These are phyloP conservation scores for Triadica sebifera DNA, from an alignment of 345 rosid species.

Conservation along the genomic window DNA sequence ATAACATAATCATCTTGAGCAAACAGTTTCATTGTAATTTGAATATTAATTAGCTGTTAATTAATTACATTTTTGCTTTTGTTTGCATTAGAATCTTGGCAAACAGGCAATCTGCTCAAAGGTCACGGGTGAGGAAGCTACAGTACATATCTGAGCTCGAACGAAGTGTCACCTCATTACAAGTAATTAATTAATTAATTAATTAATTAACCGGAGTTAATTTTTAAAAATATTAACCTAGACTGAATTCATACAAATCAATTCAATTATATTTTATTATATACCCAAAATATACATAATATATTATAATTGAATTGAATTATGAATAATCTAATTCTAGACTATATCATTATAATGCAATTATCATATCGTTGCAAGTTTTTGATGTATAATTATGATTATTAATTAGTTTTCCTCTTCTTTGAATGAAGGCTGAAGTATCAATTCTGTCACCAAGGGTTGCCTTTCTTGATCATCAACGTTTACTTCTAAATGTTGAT, in stretches of 20 bases:
- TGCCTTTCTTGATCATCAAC: conserved; percentile 34
- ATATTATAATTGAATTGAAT: too few relatives aligned
- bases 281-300: too few relatives aligned
- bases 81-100: conserved; percentile 26
- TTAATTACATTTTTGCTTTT: background rate
- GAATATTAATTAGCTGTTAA: background rate
- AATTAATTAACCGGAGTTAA: background rate
- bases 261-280: too few relatives aligned
- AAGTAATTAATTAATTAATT: conserved; percentile 11
- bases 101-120: conserved; percentile 36
- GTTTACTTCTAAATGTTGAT: conserved; percentile 34
- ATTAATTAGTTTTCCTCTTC: background rate
- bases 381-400: background rate
- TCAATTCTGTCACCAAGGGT: conserved; percentile 37
- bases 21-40: background rate
- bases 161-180: conserved; percentile 34
- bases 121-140: conserved; percentile 38
- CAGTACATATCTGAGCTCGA: conserved; percentile 40
- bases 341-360: too few relatives aligned
- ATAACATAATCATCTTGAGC: too few relatives aligned
- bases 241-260: too few relatives aligned
- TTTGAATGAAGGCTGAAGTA: conserved; percentile 26
- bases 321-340: too few relatives aligned
- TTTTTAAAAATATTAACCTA: too few relatives aligned
- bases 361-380: too few relatives aligned